Base-by-base conservation (phyloP, 2,329 filamentous ascomycete genomes). In the Calonectria pseudoturangicola region DNA sequence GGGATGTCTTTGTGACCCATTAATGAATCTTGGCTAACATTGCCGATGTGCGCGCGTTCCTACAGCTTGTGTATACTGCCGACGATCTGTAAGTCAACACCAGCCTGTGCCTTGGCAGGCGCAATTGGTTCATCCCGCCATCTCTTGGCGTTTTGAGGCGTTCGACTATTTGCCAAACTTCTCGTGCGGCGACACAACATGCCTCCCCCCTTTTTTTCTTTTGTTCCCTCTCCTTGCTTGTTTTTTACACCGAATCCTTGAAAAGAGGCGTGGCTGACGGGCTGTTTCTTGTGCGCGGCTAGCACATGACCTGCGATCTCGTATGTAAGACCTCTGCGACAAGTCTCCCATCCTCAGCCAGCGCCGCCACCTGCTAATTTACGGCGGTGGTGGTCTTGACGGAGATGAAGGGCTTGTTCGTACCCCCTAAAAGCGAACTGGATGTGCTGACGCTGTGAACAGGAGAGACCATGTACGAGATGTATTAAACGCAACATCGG, bases 401-500 rank as follows among this genome's bases (percentile, higher is more conserved):
- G 56, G 30, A 50, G 74, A 63, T 65, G 50, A 68, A 65, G 74
- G 70, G 69, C 74, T 74, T 70, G 50, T 47, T 73, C 56, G 71
- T 28, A 66, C 64, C 71, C 67, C 67, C 71, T 33, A 12, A 72
- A 27, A 39, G 66, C 18, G 25, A 60, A 56, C 64, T 62, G 54
- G 50, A 73, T 72, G 72, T 75, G 76, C 82, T 83, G 74, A 83
- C 76, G 70, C 60, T 70, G 72, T 78, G 73, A 68, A 78, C 85
- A 97, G 95, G 95, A 98, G 88, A 93, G 97, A 83, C 97, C 97
- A 81, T 99, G 97, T 90, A 96, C 95, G 81, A 92, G 97, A 86
- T 99, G 97, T 88, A 95, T 98, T 86, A 99, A 98, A 87, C 93
- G 97, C 82, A 98, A 98, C 87, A 99, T 99, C 84, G 97, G 96